phyloP scores from a whole-genome alignment of 495 filamentous ascomycete species.

The Jackrogersella multiformis region DNA sequence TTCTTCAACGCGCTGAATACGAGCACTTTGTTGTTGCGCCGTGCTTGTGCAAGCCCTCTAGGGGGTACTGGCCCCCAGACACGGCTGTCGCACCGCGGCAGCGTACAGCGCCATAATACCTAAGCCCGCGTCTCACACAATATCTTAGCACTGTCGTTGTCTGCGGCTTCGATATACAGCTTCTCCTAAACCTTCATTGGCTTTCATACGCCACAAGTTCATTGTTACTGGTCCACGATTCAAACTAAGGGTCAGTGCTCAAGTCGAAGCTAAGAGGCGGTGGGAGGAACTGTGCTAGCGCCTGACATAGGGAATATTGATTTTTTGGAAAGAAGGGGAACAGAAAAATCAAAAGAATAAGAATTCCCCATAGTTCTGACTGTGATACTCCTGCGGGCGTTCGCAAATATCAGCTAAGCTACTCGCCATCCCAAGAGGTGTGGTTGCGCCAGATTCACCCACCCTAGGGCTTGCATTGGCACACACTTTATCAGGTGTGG shows the following conservation, averaged over 20 bases:
- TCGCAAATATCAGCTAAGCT: slow-evolving; percentile 41
- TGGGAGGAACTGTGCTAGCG: slow-evolving; percentile 36
- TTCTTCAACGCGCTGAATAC: slow-evolving; percentile 46
- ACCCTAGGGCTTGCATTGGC: slow-evolving; percentile 50
- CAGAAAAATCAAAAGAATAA: too few relatives aligned
- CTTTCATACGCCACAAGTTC: slow-evolving; percentile 35
- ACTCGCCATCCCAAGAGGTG: slow-evolving; percentile 41
- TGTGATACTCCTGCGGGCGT: slow-evolving; percentile 40
- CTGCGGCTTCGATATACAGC: slow-evolving; percentile 41
- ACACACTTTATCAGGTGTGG: slow-evolving; percentile 25
- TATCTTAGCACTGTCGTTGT: slow-evolving; percentile 41
- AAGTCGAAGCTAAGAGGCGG: slow-evolving; percentile 37
- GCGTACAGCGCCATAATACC: slow-evolving; percentile 48
- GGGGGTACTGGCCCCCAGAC: slow-evolving; percentile 43
- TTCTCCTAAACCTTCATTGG: slow-evolving; percentile 39
- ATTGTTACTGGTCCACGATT: slow-evolving; percentile 43
- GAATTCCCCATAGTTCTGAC: slow-evolving; percentile 24
- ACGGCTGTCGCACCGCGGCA: slow-evolving; percentile 48
- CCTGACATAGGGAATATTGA: slow-evolving; percentile 36
- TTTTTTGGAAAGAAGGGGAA: slow-evolving; percentile 17
- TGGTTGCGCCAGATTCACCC: slow-evolving; percentile 47
- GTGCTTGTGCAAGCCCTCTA: slow-evolving; percentile 40
- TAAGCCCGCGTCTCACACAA: slow-evolving; percentile 45
- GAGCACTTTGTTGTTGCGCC: slow-evolving; percentile 43
- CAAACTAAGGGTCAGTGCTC: slow-evolving; percentile 39